These are phyloP conservation scores for Obba rivulosa DNA, from an alignment of 768 basidiomycete genomes.

Conservation along the genomic window DNA sequence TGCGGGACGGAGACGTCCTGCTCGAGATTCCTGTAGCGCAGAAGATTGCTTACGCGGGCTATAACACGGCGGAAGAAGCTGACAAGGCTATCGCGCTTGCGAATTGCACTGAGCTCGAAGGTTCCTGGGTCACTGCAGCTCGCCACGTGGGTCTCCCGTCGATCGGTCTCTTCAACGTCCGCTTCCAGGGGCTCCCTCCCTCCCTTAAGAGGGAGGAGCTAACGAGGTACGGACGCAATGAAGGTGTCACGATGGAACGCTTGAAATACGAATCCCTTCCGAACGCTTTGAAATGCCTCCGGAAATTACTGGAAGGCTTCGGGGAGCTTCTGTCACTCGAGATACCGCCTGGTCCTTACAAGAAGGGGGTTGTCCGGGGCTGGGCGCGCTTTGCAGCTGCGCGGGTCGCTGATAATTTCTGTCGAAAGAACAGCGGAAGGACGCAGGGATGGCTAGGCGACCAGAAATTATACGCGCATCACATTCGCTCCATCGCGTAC, in stretches of 20 bases:
- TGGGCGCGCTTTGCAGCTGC: slow-evolving; percentile 54
- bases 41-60: slow-evolving; percentile 60
- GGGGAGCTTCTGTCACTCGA: slow-evolving; percentile 41
- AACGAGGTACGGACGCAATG: slow-evolving; percentile 39
- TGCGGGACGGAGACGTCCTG: slow-evolving; percentile 52
- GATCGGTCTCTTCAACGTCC: slow-evolving; percentile 55
- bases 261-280: slow-evolving; percentile 38
- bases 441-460: slow-evolving; percentile 41
- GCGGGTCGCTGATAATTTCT: slow-evolving; percentile 46
- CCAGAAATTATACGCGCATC: slow-evolving; percentile 43
- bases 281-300: slow-evolving; percentile 33
- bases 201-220: slow-evolving; percentile 36
- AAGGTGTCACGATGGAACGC: slow-evolving; percentile 47
- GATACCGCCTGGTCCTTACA: slow-evolving; percentile 45
- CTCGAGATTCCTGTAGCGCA: slow-evolving; percentile 57
- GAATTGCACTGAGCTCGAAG: slow-evolving; percentile 30
- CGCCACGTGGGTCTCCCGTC: slow-evolving; percentile 55
- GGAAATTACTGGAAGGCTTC: slow-evolving; percentile 29
- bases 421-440: slow-evolving; percentile 40
- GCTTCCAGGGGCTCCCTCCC: slow-evolving; percentile 49
- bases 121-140: slow-evolving; percentile 38
- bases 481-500: slow-evolving; percentile 49
- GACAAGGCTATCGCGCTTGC: slow-evolving; percentile 43
- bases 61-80: slow-evolving; percentile 43
- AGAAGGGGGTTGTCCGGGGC: slow-evolving; percentile 40